phyloP scores from a whole-genome alignment of 1,284 basidiomycete genomes.

The Mrakiaceae sp. region DNA sequence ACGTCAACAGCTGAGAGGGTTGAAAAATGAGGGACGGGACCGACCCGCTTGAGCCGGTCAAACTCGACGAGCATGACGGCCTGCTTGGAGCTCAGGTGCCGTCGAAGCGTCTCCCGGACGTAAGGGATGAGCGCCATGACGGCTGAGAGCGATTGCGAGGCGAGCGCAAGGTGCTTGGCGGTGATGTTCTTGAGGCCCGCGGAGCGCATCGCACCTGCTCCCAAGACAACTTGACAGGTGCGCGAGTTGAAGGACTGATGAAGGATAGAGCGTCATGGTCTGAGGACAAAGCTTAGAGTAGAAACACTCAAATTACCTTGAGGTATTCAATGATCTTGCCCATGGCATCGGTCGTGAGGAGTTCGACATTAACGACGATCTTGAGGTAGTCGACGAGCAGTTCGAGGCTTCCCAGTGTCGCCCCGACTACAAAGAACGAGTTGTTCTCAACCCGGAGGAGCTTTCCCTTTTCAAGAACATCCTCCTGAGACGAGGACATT shows the following conservation, averaged over 20 bases:
- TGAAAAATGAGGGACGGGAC: conserved; percentile 26
- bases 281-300: conserved; percentile 5
- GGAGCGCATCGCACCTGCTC: conserved; percentile 94
- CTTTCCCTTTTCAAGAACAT: conserved; percentile 29
- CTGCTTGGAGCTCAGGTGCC: conserved; percentile 84
- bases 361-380: conserved; percentile 74
- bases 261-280: neutral
- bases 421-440: conserved; percentile 72
- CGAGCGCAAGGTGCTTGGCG: conserved; percentile 90
- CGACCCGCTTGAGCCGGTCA: conserved; percentile 87
- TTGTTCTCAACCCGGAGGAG: conserved; percentile 72
- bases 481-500: neutral
- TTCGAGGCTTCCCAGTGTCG: conserved; percentile 65
- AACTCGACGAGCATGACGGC: conserved; percentile 96
- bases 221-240: conserved; percentile 94
- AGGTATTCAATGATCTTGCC: conserved; percentile 86
- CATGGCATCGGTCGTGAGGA: conserved; percentile 90
- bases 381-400: conserved; percentile 77
- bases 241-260: conserved; percentile 80
- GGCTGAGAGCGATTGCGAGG: conserved; percentile 87
- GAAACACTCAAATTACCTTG: conserved; percentile 42
- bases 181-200: conserved; percentile 98
- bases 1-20: neutral
- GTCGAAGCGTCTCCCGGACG: conserved; percentile 81
- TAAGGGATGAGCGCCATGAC: conserved; percentile 94